These are phyloP conservation scores for Fusarium solani-melongenae DNA, from an alignment of 2,329 filamentous ascomycete species.

Conservation along the genomic window DNA sequence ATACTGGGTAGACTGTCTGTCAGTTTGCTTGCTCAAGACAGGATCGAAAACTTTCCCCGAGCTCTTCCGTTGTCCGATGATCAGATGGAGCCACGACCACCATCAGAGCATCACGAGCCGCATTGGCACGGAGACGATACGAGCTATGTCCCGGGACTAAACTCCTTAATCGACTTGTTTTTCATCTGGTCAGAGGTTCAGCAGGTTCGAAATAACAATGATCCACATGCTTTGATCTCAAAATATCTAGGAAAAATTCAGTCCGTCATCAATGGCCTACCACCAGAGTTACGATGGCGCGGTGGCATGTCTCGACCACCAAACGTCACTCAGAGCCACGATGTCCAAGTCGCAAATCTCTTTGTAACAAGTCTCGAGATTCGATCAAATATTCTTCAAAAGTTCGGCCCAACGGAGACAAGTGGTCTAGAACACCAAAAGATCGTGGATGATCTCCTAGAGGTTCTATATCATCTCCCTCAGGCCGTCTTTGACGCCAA, in stretches of 20 bases:
- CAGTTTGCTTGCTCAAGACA: constrained; percentile 40
- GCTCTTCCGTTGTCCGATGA: constrained; percentile 44
- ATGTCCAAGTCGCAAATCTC: constrained; percentile 51
- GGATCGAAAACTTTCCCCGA: constrained; percentile 32
- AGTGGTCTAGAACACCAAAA: constrained; percentile 43
- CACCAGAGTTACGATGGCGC: constrained; percentile 50
- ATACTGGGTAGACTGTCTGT: constrained; percentile 44
- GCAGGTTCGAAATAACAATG: constrained; percentile 1
- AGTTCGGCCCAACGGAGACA: constrained; percentile 32
- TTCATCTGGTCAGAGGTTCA: constrained; percentile 48
- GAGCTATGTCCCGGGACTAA: constrained; percentile 49
- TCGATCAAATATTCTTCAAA: constrained; percentile 51
- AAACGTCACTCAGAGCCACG: constrained; percentile 47
- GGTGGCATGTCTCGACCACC: constrained; percentile 48
- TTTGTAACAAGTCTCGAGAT: constrained; percentile 52
- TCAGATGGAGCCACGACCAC: constrained; percentile 42
- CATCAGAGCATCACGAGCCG: not conserved
- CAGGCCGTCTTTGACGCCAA: constrained; percentile 48
- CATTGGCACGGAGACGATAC: constrained; percentile 48
- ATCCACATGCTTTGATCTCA: constrained; percentile 18
- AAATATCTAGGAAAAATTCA: constrained; percentile 41
- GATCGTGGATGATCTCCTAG: constrained; percentile 50
- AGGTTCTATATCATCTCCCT: constrained; percentile 50
- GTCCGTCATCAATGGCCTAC: constrained; percentile 45
- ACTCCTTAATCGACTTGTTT: constrained; percentile 48